Percentiles rank a stretch among this genome's conserved stretches.
These are phyloP conservation scores for Begonia masoniana DNA, from an alignment of 306 rosid species.

Conservation along the genomic window DNA sequence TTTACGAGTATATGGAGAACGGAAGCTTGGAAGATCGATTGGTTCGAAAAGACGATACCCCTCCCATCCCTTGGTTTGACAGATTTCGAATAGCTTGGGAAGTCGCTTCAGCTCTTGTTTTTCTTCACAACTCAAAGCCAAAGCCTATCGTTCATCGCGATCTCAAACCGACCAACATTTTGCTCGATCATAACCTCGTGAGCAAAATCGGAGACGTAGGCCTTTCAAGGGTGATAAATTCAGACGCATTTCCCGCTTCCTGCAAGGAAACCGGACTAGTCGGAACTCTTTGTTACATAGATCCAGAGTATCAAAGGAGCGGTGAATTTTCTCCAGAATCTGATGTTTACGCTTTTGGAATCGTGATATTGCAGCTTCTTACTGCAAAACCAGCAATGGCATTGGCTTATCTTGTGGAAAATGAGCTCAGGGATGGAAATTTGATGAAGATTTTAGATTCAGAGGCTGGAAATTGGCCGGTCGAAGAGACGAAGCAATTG, in stretches of 20 bases:
- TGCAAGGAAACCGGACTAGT: constrained; percentile 55
- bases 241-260: constrained; percentile 29
- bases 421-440: constrained; percentile 32
- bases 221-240: constrained; percentile 55
- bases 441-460: constrained; percentile 51
- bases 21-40: constrained; percentile 89
- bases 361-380: constrained; percentile 76
- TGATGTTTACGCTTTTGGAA: constrained; percentile 91
- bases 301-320: constrained; percentile 90
- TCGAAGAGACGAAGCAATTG: constrained; percentile 53
- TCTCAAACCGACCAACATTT: constrained; percentile 88
- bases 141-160: constrained; percentile 91
- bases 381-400: constrained; percentile 81
- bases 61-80: constrained; percentile 82
- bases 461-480: constrained; percentile 80
- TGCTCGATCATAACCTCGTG: constrained; percentile 67
- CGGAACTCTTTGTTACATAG: constrained; percentile 83
- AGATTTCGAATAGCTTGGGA: constrained; percentile 93
- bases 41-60: constrained; percentile 32
- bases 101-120: constrained; percentile 79
- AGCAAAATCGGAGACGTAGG: constrained; percentile 96
- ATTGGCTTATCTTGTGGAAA: constrained; percentile 66
- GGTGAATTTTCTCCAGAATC: constrained; percentile 66
- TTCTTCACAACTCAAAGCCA: constrained; percentile 85
- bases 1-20: constrained; percentile 86